Evolutionary conservation across 2,329 filamentous ascomycete genomes (phyloP), one percentile per base, ranked within the genome.

Genomic region (Malbranchea cinnamomea): DNA sequence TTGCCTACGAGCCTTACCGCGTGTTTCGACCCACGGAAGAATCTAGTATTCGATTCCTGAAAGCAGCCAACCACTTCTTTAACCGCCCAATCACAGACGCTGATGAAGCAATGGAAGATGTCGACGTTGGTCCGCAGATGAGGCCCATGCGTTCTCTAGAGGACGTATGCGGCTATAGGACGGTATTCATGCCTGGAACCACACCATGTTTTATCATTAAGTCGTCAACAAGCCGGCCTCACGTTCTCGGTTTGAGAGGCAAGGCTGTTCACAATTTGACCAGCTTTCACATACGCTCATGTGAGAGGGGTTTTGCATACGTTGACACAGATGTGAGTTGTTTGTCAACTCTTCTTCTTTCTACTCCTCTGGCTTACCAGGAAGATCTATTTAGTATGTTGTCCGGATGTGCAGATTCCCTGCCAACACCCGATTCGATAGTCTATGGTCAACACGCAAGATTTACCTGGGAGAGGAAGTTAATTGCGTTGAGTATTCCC

Each of bases 151-250:
- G 60, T 29, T 45, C 50, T 23, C 44, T 67, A 13, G 37, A 44
- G 9, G 44, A 63, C 37, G 34, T 94, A n/a, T 71, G 68, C 17
- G 82, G 83, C 3, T 84, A 85, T 50, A 77, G 72, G 46, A 70
- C 79, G 1, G 75, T 95, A 1, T 89, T 93, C 47, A 65, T 94
- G 28, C 75, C 83, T 1, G 85, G 87, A 0, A 55, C 67, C 3
- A 82, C 82, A 1, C 79, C 87, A 0, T 76, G 74, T 34, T 85
- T 95, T 49, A 59, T 98, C 25, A 51, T 94, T 24, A 91, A 81
- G 45, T 82, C 82, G 27, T 70, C 82, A 20, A 79, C 82, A 40
- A 84, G 77, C 30, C 56, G 67, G 4, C 84, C 87, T 0, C 74
- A 73, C 40, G 68, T 93, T 9, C 54, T 92, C n/a, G 67, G 71